Evolutionary conservation across 2,329 filamentous ascomycete species (phyloP).

Genomic region (Colletotrichum kahawae): DNA sequence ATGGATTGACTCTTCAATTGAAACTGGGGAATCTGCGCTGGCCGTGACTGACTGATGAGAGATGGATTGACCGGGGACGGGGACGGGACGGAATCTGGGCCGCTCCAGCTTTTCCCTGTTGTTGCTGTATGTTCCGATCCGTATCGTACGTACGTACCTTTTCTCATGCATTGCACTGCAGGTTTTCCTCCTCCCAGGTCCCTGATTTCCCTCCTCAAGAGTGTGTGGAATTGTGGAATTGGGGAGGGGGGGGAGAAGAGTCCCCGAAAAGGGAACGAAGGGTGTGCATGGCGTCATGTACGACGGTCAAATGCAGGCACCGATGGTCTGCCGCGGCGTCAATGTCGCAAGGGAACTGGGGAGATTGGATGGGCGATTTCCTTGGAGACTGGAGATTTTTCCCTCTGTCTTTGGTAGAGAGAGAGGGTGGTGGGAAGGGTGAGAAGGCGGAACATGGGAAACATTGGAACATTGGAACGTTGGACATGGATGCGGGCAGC

Average conservation of each 20-base stretch:
- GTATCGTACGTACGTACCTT: background rate
- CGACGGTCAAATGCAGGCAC: conserved; percentile 16
- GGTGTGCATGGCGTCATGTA: conserved; percentile 20
- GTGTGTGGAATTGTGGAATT: background rate
- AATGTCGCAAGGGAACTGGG: background rate
- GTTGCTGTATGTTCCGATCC: background rate
- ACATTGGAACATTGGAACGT: background rate
- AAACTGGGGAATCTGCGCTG: background rate
- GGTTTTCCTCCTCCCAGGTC: background rate
- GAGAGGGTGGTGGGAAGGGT: background rate
- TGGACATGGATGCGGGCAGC: background rate
- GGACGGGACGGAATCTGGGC: background rate
- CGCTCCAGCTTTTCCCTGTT: background rate
- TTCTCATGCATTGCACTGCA: background rate
- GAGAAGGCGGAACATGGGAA: background rate
- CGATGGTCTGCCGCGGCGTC: conserved; percentile 8
- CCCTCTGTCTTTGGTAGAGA: background rate
- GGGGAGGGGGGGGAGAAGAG: background rate
- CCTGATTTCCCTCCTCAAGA: background rate
- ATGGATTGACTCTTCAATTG: background rate
- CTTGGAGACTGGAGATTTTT: background rate
- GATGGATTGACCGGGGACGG: background rate
- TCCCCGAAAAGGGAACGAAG: background rate
- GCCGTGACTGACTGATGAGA: background rate
- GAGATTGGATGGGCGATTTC: background rate